Evolutionary conservation across 1,284 basidiomycete genomes (phyloP).

Genomic region (Ceratobasidium theobromae): DNA sequence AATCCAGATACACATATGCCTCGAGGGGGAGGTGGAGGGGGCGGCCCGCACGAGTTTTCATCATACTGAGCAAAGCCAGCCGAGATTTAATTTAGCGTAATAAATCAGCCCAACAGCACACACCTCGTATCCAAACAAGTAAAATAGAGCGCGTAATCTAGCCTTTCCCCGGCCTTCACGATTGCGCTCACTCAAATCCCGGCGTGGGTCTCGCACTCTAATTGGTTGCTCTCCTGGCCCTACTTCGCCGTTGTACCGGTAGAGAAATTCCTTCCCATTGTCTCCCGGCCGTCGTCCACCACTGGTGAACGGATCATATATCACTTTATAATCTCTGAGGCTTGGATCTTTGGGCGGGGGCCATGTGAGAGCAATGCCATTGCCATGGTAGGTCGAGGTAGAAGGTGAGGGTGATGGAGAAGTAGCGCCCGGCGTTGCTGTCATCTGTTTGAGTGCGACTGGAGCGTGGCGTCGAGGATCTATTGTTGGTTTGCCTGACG

Average conservation of each 20-base stretch:
- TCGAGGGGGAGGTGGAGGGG: slow-evolving; percentile 77
- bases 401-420: neutral
- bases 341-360: slow-evolving; percentile 19
- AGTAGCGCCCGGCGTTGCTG: slow-evolving; percentile 21
- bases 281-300: slow-evolving; percentile 11
- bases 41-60: slow-evolving; percentile 66
- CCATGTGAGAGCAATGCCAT: slow-evolving; percentile 6
- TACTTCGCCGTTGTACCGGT: slow-evolving; percentile 38
- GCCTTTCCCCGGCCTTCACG: slow-evolving; percentile 33
- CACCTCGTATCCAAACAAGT: slow-evolving; percentile 36
- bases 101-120: slow-evolving; percentile 27
- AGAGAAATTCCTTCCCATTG: slow-evolving; percentile 27
- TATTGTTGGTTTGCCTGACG: neutral
- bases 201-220: slow-evolving; percentile 31
- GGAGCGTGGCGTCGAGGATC: slow-evolving; percentile 29
- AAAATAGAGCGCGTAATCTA: slow-evolving; percentile 34
- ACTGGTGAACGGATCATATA: slow-evolving; percentile 28
- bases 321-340: slow-evolving; percentile 29
- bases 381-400: neutral
- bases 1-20: slow-evolving; percentile 75
- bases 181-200: slow-evolving; percentile 20
- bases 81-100: slow-evolving; percentile 22
- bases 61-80: slow-evolving; percentile 61
- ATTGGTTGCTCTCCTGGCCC: slow-evolving; percentile 27
- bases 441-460: neutral